Evolutionary conservation across 192 early-diverging fungal species (phyloP).

Genomic region (Linnemannia zychae): DNA sequence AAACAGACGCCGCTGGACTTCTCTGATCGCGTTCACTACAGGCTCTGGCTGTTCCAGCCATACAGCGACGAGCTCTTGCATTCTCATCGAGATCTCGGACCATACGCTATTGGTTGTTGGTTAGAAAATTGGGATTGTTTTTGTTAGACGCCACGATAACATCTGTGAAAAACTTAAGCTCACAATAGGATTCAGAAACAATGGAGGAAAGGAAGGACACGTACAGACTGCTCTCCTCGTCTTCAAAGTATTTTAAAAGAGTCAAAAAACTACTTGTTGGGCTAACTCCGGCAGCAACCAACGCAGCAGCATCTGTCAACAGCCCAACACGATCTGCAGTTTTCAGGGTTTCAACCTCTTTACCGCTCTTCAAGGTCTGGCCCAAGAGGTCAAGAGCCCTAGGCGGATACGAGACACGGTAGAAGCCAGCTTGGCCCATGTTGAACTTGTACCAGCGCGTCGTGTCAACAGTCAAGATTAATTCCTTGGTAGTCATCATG

Average conservation of each 20-base stretch:
- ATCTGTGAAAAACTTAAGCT: no score
- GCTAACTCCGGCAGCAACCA: constrained; percentile 82
- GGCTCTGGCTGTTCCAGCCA: constrained; percentile 70
- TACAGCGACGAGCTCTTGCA: constrained; percentile 69
- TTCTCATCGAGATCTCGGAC: constrained; percentile 69
- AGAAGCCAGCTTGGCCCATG: constrained; percentile 83
- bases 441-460: constrained; percentile 91
- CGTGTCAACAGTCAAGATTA: constrained; percentile 63
- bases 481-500: constrained; percentile 63
- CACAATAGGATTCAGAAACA: no score
- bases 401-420: constrained; percentile 83
- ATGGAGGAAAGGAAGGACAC: constrained; percentile 4
- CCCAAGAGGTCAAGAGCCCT: constrained; percentile 67
- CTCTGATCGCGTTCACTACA: constrained; percentile 67
- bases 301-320: constrained; percentile 84
- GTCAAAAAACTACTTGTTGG: constrained; percentile 81
- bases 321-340: constrained; percentile 80
- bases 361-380: constrained; percentile 60
- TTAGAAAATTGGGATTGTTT: background rate
- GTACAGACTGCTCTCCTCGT: constrained; percentile 86
- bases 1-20: constrained; percentile 68
- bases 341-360: constrained; percentile 67
- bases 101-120: constrained; percentile 45
- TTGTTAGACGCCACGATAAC: no score
- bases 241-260: constrained; percentile 77